A percentile compares a stretch with the other conserved stretches of the same genome.
phyloP scores from a whole-genome alignment of 192 early-diverging fungal genomes.

The Diversispora eburnea region DNA sequence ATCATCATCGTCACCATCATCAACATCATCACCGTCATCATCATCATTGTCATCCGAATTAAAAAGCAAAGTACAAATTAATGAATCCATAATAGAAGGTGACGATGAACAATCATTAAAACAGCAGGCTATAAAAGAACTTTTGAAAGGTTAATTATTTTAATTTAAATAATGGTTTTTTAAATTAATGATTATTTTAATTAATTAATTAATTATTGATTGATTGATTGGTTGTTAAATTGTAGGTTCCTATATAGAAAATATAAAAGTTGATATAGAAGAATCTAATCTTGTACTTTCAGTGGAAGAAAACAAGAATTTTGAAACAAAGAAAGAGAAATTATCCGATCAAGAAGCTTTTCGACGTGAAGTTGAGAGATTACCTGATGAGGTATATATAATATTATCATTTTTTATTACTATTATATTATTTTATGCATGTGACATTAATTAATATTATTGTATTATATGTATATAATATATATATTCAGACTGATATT shows the following conservation, averaged over 20 bases:
- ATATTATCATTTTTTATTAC: not conserved
- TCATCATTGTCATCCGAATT: too few relatives aligned
- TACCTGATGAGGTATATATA: conserved; percentile 7
- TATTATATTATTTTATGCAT: not conserved
- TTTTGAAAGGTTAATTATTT: conserved; percentile 1
- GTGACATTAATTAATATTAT: not conserved
- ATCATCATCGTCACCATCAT: too few relatives aligned
- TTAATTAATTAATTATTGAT: too few relatives aligned
- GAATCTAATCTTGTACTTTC: not conserved
- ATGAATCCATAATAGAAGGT: not conserved
- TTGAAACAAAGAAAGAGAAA: not conserved
- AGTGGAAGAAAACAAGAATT: not conserved
- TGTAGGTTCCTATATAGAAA: not conserved
- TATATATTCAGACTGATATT: not conserved
- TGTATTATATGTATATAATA: not conserved
- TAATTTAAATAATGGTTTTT: too few relatives aligned
- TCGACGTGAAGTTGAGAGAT: not conserved
- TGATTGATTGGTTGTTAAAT: too few relatives aligned
- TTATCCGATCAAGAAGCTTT: not conserved
- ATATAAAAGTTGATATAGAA: not conserved
- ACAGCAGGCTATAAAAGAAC: not conserved
- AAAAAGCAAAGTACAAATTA: not conserved
- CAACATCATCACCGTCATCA: too few relatives aligned
- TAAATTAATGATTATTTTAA: too few relatives aligned
- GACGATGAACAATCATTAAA: not conserved